Percentiles rank a stretch among this genome's conserved stretches.
phyloP scores from a whole-genome alignment of 306 rosid genomes.

The Prunus dulcis region DNA sequence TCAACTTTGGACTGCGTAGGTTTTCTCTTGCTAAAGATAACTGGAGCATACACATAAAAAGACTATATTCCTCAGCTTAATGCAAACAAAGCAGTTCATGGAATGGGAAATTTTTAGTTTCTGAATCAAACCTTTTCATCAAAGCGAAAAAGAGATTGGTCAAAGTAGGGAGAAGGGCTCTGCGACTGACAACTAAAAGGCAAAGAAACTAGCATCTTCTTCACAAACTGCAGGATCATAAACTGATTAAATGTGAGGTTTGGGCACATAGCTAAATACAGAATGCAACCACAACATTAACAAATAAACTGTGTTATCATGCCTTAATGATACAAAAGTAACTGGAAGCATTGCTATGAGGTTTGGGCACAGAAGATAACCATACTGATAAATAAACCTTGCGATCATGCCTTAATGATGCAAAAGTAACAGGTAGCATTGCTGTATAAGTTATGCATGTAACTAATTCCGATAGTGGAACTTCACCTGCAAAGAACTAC shows the following conservation, averaged over 20 bases:
- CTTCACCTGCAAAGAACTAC: constrained; percentile 67
- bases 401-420: not conserved
- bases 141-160: constrained; percentile 82
- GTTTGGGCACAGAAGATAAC: constrained; percentile 1
- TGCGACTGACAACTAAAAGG: constrained; percentile 88
- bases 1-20: not conserved
- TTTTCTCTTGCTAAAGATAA: not conserved
- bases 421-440: not conserved
- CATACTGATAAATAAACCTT: not conserved
- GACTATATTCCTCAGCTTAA: not conserved
- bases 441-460: not conserved
- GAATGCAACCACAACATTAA: not conserved
- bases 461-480: not conserved
- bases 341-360: not conserved
- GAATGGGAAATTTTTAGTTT: constrained; percentile 1
- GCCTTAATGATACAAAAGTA: not conserved
- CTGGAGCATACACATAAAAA: not conserved
- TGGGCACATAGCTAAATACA: not conserved
- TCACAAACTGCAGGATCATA: constrained; percentile 71
- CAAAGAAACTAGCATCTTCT: constrained; percentile 85
- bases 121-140: constrained; percentile 80
- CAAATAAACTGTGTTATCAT: not conserved
- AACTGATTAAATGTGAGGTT: constrained; percentile 22
- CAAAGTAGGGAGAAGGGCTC: constrained; percentile 99
- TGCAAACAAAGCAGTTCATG: not conserved